Evolutionary conservation across 495 filamentous ascomycete species (phyloP), one percentile per base, ranked within the genome.

Genomic region (Aspergillus conjunctus): DNA sequence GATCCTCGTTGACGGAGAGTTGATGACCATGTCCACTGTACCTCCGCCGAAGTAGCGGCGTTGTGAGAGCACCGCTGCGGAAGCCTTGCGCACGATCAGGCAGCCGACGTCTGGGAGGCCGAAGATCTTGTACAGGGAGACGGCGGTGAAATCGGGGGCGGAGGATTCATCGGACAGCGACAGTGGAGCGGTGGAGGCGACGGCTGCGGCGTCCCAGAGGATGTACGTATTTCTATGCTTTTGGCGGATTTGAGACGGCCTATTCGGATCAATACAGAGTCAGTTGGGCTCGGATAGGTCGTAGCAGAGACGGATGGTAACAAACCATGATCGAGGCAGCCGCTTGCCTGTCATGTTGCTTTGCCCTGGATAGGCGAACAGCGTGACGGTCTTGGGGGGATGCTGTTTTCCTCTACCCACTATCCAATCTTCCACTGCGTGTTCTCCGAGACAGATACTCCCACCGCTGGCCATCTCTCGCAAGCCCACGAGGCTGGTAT

Each of bases 41-140:
- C 90, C 89, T 10, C 90, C 90, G 32, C 89, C 90, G 67, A 93
- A 93, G 67, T 88, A 92, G 53, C 79, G 83, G 31, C 88, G 79
- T 51, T 84, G 76, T 51, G 78, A 73, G 10, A 93, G 79, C 39
- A 89, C 81, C 46, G 85, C 78, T 1, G 83, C 85, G 20, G 87
- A 85, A 18, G 79, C 75, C 63, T 80, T 86, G 26, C 88, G 82
- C 12, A 92, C 80, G 39, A 91, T 80, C 21, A 93, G 70, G 6
- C 82, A 89, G 1, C 90, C 90, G 15, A 93, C 78, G 56, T 92
- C 86, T 0, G 90, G 90, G 58, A 90, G 90, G 14, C 90, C 90
- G 67, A 92, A 92, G 54, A 92, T 89, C 72, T 93, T 93, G 72
- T 92, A 92, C 67, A 92, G 85, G 9, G 86, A 89, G 21, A 92